Base-by-base conservation (phyloP, 1,139 yeast species). In the Candida gigantensis region DNA sequence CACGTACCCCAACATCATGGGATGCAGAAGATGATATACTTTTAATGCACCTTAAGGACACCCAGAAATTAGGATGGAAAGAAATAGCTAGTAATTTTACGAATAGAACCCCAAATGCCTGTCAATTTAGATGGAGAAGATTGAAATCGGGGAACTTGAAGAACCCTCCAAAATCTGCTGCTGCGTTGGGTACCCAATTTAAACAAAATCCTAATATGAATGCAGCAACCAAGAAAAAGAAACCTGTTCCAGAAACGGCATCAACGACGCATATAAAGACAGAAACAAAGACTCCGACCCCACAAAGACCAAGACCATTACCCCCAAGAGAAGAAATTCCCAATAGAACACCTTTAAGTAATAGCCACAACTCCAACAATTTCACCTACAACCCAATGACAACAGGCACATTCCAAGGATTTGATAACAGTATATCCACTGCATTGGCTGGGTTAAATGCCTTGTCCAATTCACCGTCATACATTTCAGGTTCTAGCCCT, bases 111-210 rank as follows among this genome's bases (percentile, higher is more conserved):
- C 85, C 88, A 27, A 83, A 83, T 51, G 89, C 89, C 3, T 83
- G 89, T 48, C 90, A 83, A 58, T 83, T 83, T 51, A 70, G 90
- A 52, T 83, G 90, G 90, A 72, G 90, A 58, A 60, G 90, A 41
- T 67, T 84, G 41, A 77, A 79, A 56, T 72, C 79, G 9, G 86
- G 86, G 1, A 77, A 78, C 46, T 62, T 80, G 49, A 81, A 80
- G 58, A 70, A 70, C 46, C 75, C 76, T 6, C 78, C 81, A 4
- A 73, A 73, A 45, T 65, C 72, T 33, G 70, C 63, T 16, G 50
- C 61, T 19, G 53, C 57, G 6, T 43, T 49, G 32, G 54, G 54
- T 10, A 36, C 41, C 16, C 43, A 42, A 38, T 47, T 39, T 29
- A 43, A 40, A 32, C 43, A 37, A 20, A 42, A 39, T 30, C 43